These are phyloP conservation scores for Pisolithus albus DNA, from an alignment of 768 basidiomycete species.

Conservation along the genomic window DNA sequence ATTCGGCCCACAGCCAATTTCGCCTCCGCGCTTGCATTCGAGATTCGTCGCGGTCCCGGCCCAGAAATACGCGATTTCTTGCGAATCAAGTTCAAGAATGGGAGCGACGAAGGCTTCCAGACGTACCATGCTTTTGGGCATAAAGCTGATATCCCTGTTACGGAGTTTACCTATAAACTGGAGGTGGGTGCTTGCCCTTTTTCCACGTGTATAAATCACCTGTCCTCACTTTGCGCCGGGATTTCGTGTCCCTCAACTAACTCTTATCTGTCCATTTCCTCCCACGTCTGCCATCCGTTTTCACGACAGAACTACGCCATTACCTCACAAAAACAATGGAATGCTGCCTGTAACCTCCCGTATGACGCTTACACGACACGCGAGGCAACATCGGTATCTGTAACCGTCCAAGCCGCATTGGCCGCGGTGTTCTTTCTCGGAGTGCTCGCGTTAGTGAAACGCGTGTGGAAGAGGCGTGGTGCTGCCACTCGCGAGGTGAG, in stretches of 20 bases:
- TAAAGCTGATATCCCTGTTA: slow-evolving; percentile 64
- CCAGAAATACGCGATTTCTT: slow-evolving; percentile 69
- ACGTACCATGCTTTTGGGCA: slow-evolving; percentile 64
- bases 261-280: background rate
- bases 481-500: slow-evolving; percentile 33
- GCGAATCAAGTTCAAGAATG: slow-evolving; percentile 75
- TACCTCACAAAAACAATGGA: slow-evolving; percentile 39
- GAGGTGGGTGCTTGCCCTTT: slow-evolving; percentile 54
- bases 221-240: background rate
- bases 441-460: slow-evolving; percentile 27
- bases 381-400: slow-evolving; percentile 19
- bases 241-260: too few relatives aligned
- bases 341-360: slow-evolving; percentile 31
- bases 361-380: slow-evolving; percentile 24
- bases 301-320: slow-evolving; percentile 37
- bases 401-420: slow-evolving; percentile 27
- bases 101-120: slow-evolving; percentile 49
- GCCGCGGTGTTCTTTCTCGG: slow-evolving; percentile 33
- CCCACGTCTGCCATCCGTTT: background rate
- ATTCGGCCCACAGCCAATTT: slow-evolving; percentile 44
- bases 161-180: slow-evolving; percentile 70
- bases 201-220: slow-evolving; percentile 19
- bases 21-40: slow-evolving; percentile 62
- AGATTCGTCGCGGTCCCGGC: slow-evolving; percentile 62
- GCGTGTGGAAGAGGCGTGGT: slow-evolving; percentile 24